Evolutionary conservation across 768 basidiomycete species (phyloP), one percentile per base, ranked within the genome.

Genomic region (Tylopilus subfusipes): DNA sequence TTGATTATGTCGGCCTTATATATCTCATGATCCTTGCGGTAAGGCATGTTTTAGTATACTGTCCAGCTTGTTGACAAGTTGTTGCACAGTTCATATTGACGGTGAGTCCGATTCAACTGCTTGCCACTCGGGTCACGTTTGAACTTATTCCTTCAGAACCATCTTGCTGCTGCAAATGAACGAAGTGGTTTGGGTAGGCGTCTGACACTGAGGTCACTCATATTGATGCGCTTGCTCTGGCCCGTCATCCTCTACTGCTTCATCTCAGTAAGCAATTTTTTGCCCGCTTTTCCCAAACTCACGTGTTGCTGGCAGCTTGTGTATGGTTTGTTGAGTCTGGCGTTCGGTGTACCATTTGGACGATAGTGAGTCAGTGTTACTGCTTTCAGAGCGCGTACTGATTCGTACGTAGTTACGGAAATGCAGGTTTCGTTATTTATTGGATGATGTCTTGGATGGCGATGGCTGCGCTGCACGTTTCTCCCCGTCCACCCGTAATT

Each of bases 381-480:
- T 38, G 11, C 33, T 12, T 31, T 31, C 38, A 29, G 24, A 12
- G 13, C 30, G 19, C 5, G n/a, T 30, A 39, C 47, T 48, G 7
- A 62, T 19, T 34, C 14, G 30, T 27, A 5, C 7, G 19, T 47
- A 75, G 79, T 52, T 82, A 77, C 47, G 80, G 80, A 11, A 81
- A 79, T 18, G 66, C 68, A 0, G 85, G 85, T 0, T 83, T 86
- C 58, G 56, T 85, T 31, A 70, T 86, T 25, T 86, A 82, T 62
- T 87, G 86, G 85, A 83, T 84, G 82, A 69, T 84, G 55, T 80
- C 79, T 53, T 86, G 76, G 73, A 38, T 73, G 34, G 78, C 74
- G 36, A 86, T 86, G 84, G 64, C 76, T 9, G 74, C 83, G 1
- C 69, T 82, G 82, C 77, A 66, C n/a, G 80, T 70, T 33, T 40